A percentile compares a stretch with the other conserved stretches of the same genome.
Conservation (phyloP, 2,329 filamentous ascomycete species). For the Penicillium digitatum region DNA sequence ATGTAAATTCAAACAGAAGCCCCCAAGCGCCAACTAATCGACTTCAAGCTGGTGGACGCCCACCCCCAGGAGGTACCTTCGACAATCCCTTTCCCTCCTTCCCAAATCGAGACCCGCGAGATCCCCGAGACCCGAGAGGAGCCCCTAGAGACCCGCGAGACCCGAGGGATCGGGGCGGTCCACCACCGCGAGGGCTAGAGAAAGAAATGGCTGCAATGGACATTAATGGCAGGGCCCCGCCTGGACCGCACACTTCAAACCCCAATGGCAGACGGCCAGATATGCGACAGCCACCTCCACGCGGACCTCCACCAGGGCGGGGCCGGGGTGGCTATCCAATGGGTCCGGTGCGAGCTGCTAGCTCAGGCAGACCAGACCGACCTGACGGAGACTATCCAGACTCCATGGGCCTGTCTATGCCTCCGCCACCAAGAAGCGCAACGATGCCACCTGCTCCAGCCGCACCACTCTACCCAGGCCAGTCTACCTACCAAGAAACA, state of each 20-base stretch:
- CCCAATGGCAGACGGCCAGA: constrained; percentile 33
- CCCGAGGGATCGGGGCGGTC: constrained; percentile 30
- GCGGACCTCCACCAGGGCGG: constrained; percentile 24
- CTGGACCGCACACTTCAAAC: constrained; percentile 40
- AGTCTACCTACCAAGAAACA: constrained; percentile 34
- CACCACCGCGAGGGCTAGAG: constrained; percentile 34
- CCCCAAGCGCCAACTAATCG: constrained; percentile 6
- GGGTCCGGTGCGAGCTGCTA: constrained; percentile 26
- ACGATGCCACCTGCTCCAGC: constrained; percentile 31
- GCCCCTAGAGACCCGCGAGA: constrained; percentile 29
- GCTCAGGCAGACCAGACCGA: constrained; percentile 23
- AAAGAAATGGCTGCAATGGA: constrained; percentile 41
- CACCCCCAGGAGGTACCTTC: constrained; percentile 42
- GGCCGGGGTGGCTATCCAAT: constrained; percentile 24
- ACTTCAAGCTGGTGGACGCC: constrained; percentile 17
- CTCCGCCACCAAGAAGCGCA: constrained; percentile 34
- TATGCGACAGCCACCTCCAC: constrained; percentile 24
- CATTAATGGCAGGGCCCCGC: constrained; percentile 30
- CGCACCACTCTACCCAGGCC: constrained; percentile 30
- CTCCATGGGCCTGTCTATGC: constrained; percentile 26
- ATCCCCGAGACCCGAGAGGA: constrained; percentile 13
- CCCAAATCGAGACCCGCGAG: constrained; percentile 14
- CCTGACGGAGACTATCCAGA: constrained; percentile 29
- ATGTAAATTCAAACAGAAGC: constrained; percentile 20
- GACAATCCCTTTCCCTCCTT: constrained; percentile 51